Evolutionary conservation across 2,329 filamentous ascomycete species (phyloP), one percentile per base, ranked within the genome.

Genomic region (Paraconiothyrium sp.): DNA sequence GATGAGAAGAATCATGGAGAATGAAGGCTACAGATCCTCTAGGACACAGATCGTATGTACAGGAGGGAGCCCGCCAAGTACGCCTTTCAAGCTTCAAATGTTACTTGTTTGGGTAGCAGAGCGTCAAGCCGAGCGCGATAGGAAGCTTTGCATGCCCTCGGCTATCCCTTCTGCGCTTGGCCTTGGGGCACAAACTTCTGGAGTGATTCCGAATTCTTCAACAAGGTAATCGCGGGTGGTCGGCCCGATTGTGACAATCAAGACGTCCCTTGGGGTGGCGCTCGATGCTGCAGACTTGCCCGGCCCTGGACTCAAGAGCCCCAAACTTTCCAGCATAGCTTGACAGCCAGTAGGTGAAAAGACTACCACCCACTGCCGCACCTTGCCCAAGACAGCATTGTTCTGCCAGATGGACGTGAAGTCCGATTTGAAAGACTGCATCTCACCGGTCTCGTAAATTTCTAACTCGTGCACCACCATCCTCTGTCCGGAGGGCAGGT

Each of bases 241-340:
- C 13, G 95, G 94, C 0, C 95, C 95, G 78, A 99, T 99, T 0
- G 94, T 96, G 14, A 90, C 92, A 63, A 98, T 83, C 64, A 86
- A 88, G 0, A 89, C 90, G 54, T 77, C 84, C 10, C 79, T 80
- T 24, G 55, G 32, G 34, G 49, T 57, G 39, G 43, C 58, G 32
- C 39, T 57, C 59, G 58, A 66, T n/a, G 69, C 50, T 24, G 64
- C 71, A 48, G 75, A 75, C 49, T 73, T 80, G 7, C 79, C 80
- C 22, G 77, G 77, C 9, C 75, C 64, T 43, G 71, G 64, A 47
- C 83, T 79, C 46, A 85, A 70, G 59, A 85, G 78, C 3, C 76
- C 79, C 56, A 89, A 72, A 55, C 83, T 82, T 61, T 82, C 80
- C 11, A 90, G 76, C 85, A 89, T 88, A 16, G 85, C 84, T 70